A percentile compares a stretch with the other conserved stretches of the same genome.
phyloP scores from a whole-genome alignment of 306 rosid genomes.

The Gastrolobium villosum region DNA sequence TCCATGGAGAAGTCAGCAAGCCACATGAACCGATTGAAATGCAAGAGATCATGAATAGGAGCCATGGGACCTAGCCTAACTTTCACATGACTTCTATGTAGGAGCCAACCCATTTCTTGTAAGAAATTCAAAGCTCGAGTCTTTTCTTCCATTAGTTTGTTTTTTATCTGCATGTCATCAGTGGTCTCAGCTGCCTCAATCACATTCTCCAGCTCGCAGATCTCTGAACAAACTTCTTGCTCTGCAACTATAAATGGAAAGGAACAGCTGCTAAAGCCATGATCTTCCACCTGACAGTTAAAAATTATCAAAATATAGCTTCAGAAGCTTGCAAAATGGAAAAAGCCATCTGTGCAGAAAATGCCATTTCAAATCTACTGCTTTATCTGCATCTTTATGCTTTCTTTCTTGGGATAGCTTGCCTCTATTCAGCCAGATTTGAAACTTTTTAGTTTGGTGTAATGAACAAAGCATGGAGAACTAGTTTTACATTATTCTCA shows the following conservation, averaged over 20 bases:
- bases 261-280: constrained; percentile 78
- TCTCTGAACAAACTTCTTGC: constrained; percentile 78
- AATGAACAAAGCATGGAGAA: constrained; percentile 13
- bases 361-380: constrained; percentile 5
- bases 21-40: constrained; percentile 68
- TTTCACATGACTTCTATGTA: constrained; percentile 69
- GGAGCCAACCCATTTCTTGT: constrained; percentile 90
- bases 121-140: constrained; percentile 73
- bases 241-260: constrained; percentile 90
- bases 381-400: not conserved
- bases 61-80: constrained; percentile 65
- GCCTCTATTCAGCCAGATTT: not conserved
- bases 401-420: constrained; percentile 26
- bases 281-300: constrained; percentile 75
- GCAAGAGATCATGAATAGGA: constrained; percentile 60
- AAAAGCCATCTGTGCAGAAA: not conserved
- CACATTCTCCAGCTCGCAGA: constrained; percentile 65
- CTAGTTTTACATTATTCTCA: not conserved
- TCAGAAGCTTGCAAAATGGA: constrained; percentile 6
- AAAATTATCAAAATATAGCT: constrained; percentile 32
- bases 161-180: constrained; percentile 35
- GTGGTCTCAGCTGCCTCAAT: constrained; percentile 58
- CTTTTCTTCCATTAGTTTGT: constrained; percentile 58
- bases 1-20: constrained; percentile 84
- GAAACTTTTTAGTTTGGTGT: not conserved